Conservation (phyloP, 345 rosid genomes). For the Gossypium longicalyx region DNA sequence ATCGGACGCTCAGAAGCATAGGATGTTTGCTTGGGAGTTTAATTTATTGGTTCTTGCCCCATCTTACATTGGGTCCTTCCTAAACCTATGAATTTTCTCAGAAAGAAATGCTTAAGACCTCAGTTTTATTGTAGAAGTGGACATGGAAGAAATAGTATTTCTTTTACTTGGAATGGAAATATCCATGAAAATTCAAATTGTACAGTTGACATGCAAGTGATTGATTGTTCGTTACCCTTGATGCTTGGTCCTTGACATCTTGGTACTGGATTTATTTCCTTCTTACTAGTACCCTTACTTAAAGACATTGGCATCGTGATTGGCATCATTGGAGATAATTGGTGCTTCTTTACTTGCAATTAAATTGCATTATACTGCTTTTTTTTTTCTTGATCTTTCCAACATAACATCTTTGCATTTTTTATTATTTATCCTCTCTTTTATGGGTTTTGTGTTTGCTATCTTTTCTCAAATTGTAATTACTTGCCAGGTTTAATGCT, state of each 20-base stretch:
- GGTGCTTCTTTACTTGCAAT: neutral
- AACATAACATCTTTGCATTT: neutral
- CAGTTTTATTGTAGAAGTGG: neutral
- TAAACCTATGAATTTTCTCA: neutral
- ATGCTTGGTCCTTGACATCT: neutral
- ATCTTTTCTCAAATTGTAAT: neutral
- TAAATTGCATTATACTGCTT: neutral
- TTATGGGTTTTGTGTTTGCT: neutral
- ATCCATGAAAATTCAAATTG: neutral
- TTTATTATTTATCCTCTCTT: neutral
- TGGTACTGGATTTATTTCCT: neutral
- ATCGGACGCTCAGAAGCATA: neutral
- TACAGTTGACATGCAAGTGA: neutral
- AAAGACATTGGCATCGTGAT: neutral
- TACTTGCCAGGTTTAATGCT: neutral
- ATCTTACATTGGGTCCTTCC: neutral
- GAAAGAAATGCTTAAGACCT: neutral
- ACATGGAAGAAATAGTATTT: neutral
- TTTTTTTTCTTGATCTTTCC: neutral
- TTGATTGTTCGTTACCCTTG: neutral
- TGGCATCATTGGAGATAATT: neutral
- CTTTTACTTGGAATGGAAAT: neutral
- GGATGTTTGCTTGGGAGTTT: neutral
- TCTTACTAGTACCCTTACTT: neutral
- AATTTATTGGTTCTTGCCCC: slow-evolving; percentile 9